These are phyloP conservation scores for Penicillium arizonense DNA, from an alignment of 495 filamentous ascomycete genomes.

Conservation along the genomic window DNA sequence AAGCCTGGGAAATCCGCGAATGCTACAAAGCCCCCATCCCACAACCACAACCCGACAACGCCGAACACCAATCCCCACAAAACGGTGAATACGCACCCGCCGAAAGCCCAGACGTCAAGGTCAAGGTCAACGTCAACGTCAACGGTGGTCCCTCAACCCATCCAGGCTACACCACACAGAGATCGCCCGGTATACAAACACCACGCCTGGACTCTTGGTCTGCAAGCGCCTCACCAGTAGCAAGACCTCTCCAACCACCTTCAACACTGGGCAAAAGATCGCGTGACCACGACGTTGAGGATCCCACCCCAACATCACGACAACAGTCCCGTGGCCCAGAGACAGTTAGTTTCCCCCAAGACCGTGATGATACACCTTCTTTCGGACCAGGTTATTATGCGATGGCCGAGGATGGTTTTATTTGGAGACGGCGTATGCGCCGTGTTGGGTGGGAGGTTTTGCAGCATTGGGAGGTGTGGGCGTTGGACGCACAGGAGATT, in stretches of 20 bases:
- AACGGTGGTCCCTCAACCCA: background rate
- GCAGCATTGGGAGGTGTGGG: constrained; percentile 45
- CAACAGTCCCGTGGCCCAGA: background rate
- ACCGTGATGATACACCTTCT: background rate
- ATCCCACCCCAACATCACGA: background rate
- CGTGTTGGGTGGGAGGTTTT: constrained; percentile 44
- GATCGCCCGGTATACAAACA: background rate
- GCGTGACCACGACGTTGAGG: constrained; percentile 18
- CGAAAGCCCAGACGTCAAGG: background rate
- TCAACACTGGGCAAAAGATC: constrained; percentile 30
- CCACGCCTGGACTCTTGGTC: background rate
- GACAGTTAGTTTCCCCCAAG: background rate
- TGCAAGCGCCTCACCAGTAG: background rate
- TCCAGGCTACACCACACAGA: background rate
- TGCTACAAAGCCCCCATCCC: constrained; percentile 32
- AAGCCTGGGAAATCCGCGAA: constrained; percentile 36
- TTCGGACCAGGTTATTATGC: background rate
- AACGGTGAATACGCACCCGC: background rate
- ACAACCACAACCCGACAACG: background rate
- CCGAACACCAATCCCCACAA: constrained; percentile 13
- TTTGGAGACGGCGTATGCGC: constrained; percentile 30
- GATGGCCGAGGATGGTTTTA: constrained; percentile 15
- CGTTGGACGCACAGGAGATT: constrained; percentile 41
- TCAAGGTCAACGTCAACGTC: background rate
- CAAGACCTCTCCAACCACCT: background rate